These are phyloP conservation scores for Aegilops sharonensis DNA, from an alignment of 176 grass and related monocot genomes.

Conservation along the genomic window DNA sequence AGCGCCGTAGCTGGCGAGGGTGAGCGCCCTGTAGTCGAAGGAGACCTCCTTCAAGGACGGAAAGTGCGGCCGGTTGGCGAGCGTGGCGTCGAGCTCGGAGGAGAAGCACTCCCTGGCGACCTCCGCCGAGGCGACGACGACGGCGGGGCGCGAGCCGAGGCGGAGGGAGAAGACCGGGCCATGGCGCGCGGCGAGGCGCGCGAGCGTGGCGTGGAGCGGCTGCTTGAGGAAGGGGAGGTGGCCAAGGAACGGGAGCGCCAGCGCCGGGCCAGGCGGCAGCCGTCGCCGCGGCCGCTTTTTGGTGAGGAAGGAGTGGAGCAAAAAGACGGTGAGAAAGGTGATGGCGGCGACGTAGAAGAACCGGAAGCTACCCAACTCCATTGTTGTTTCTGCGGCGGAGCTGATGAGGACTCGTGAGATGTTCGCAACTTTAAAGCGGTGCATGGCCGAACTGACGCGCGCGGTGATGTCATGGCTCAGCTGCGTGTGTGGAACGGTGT, in stretches of 20 bases:
- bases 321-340: background rate
- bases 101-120: slow-evolving; percentile 33
- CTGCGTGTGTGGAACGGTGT: too few species aligned
- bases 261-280: too few species aligned
- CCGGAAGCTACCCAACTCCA: background rate
- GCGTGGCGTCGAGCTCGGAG: slow-evolving; percentile 36
- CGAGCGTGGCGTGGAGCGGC: slow-evolving; percentile 34
- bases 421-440: too few species aligned
- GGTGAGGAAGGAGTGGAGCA: background rate
- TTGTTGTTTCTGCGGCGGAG: background rate
- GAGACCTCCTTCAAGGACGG: background rate
- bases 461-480: too few species aligned
- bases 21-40: slow-evolving; percentile 32
- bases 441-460: too few species aligned
- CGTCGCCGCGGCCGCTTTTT: background rate
- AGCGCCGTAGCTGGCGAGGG: slow-evolving; percentile 26
- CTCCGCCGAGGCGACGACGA: slow-evolving; percentile 49
- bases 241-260: too few species aligned
- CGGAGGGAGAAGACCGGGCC: slow-evolving; percentile 21
- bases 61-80: slow-evolving; percentile 53
- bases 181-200: slow-evolving; percentile 29
- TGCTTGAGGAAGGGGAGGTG: too few species aligned
- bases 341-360: background rate
- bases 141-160: slow-evolving; percentile 35
- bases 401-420: background rate